Evolutionary conservation across 441 rosid genomes (phyloP), one percentile per base, ranked within the genome.

Genomic region (Macaranga tanarius): DNA sequence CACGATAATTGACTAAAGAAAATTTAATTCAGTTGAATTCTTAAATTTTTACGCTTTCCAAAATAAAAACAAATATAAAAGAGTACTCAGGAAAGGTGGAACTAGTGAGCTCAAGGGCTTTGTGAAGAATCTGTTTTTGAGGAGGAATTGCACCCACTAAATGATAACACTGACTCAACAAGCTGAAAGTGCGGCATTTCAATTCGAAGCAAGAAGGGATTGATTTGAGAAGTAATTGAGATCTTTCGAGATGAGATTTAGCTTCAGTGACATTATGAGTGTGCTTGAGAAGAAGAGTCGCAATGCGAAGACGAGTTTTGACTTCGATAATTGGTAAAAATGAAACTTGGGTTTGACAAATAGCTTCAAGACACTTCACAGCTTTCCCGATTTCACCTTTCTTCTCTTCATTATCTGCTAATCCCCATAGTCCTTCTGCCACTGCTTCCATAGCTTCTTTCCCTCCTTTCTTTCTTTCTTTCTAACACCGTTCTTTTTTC

Each of bases 351-450:
- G 86, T 77, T 79, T 92, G 98, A 79, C 96, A 92, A 25, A 92
- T 86, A 7, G 99, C 91, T 83, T 95, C 99, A 61, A 95, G 84
- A 79, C 98, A 91, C 81, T 95, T 95, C 17, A 92, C 78, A n/a
- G 93, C 86, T 69, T 85, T 88, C 34, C 88, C 96, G 3, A 91
- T 88, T 55, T 92, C 91, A 23, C 92, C 96, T 28, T 76, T 73
- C 85, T 80, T 84, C 87, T 95, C 95, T 38, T 86, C 82, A 83
- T 89, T 62, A 67, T 95, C 99, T 13, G 99, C 97, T 63, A 95
- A 79, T 23, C 90, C 90, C 99, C 99, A 92, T 38, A 95, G 84
- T 20, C 97, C 98, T 83, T 92, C 99, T 11, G 96, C 98, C 58
- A 84, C 84, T 19, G 90, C 90, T 73, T 95, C 97, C 98, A 89